Evolutionary conservation across 2,329 filamentous ascomycete genomes (phyloP).

Genomic region (Calonectria pteridis): DNA sequence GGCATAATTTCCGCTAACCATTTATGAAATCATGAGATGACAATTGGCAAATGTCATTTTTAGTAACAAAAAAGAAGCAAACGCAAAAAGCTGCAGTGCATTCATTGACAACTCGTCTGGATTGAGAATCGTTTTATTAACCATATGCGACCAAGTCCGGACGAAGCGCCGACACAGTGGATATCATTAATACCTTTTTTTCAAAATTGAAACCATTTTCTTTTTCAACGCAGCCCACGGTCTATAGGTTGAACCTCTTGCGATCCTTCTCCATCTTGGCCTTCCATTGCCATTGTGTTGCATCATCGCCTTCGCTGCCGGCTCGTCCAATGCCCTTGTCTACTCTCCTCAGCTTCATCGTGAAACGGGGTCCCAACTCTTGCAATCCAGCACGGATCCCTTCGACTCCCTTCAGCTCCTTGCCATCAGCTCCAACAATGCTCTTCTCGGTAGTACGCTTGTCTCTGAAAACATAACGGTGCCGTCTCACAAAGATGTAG

Average conservation of each 20-base stretch:
- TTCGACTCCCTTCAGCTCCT: constrained; percentile 86
- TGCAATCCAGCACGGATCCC: constrained; percentile 88
- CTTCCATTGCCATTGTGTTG: constrained; percentile 97
- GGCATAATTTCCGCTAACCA: background rate
- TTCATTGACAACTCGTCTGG: background rate
- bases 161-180: background rate
- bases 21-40: background rate
- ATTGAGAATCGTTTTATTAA: background rate
- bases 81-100: background rate
- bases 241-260: constrained; percentile 90
- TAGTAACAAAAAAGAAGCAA: background rate
- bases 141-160: background rate
- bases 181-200: constrained; percentile 21
- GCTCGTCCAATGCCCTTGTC: constrained; percentile 86
- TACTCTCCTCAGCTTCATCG: constrained; percentile 86
- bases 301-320: constrained; percentile 76
- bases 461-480: constrained; percentile 93
- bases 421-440: constrained; percentile 84
- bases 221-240: background rate
- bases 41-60: background rate
- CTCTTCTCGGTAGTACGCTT: constrained; percentile 89
- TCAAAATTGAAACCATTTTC: background rate
- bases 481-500: constrained; percentile 92
- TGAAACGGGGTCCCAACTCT: constrained; percentile 83
- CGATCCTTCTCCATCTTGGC: constrained; percentile 93